Evolutionary conservation across 805 yeast species (phyloP).

Genomic region (Candida xyloterini): DNA sequence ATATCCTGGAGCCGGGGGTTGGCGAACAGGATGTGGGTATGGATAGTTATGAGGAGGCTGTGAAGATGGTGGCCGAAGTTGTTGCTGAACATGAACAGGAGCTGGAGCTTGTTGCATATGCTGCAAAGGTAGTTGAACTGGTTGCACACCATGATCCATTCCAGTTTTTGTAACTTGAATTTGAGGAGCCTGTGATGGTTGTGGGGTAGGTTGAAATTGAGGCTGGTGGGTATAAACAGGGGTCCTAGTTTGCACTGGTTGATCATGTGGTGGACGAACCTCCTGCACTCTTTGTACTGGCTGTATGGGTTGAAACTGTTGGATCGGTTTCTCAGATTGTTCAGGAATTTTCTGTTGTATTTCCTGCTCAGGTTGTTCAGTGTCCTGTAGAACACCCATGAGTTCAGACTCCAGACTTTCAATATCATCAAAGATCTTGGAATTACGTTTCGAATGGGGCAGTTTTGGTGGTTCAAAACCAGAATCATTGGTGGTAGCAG

Average conservation of each 20-base stretch:
- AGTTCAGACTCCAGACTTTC: constrained; percentile 29
- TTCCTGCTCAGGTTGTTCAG: neutral
- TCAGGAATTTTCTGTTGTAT: neutral
- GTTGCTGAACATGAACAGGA: neutral
- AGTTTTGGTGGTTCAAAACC: constrained; percentile 5
- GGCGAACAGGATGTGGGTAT: neutral
- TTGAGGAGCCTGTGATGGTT: neutral
- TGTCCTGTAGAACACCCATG: constrained; percentile 21
- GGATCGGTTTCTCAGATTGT: neutral
- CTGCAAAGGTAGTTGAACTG: neutral
- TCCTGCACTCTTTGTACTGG: constrained; percentile 10
- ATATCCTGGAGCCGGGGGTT: neutral
- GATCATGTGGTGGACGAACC: constrained; percentile 2
- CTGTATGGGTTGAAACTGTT: neutral
- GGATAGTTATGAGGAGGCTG: neutral
- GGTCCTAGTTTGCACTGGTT: neutral
- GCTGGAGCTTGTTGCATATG: neutral
- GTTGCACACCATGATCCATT: neutral
- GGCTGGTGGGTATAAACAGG: neutral
- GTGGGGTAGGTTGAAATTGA: constrained; percentile 1
- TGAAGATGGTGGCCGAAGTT: neutral
- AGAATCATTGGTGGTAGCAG: neutral
- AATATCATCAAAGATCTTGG: constrained; percentile 27
- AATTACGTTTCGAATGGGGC: constrained; percentile 18
- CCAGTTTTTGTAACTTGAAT: neutral